These are phyloP conservation scores for Davidsoniella eucalypti DNA, from an alignment of 2,329 filamentous ascomycete species.

Conservation along the genomic window DNA sequence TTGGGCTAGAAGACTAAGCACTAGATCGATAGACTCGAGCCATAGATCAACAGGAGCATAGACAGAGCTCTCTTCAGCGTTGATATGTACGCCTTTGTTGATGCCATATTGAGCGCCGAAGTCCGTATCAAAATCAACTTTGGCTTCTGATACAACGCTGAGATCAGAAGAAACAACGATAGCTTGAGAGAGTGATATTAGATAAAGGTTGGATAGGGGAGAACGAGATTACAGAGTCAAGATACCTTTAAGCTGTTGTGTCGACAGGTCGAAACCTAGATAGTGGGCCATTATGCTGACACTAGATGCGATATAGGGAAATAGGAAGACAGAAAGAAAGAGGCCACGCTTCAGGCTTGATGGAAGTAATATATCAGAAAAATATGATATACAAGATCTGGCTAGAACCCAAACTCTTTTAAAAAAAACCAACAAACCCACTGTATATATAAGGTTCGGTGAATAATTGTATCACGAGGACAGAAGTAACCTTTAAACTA, in stretches of 20 bases:
- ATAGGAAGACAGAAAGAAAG: too few species aligned
- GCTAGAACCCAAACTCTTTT: too few species aligned
- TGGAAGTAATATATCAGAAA: too few species aligned
- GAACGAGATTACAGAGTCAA: not conserved
- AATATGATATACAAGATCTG: too few species aligned
- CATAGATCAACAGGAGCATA: constrained; percentile 88
- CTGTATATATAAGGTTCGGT: too few species aligned
- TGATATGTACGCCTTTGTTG: constrained; percentile 73
- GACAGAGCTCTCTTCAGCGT: constrained; percentile 71
- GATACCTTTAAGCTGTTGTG: constrained; percentile 83
- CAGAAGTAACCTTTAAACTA: not conserved
- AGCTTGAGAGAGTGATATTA: constrained; percentile 28
- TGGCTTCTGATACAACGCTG: constrained; percentile 65
- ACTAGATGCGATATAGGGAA: not conserved
- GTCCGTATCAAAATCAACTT: constrained; percentile 90
- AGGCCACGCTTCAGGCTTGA: too few species aligned
- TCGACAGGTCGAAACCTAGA: constrained; percentile 88
- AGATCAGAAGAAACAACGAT: constrained; percentile 74
- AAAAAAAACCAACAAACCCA: too few species aligned
- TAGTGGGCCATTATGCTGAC: constrained; percentile 35
- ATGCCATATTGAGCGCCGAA: constrained; percentile 57
- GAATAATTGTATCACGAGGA: too few species aligned
- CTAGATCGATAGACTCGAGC: constrained; percentile 81
- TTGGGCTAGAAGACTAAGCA: constrained; percentile 57
- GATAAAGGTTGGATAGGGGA: not conserved